Evolutionary conservation across 176 grass and related monocot species (phyloP).

Genomic region (Aegilops sharonensis): DNA sequence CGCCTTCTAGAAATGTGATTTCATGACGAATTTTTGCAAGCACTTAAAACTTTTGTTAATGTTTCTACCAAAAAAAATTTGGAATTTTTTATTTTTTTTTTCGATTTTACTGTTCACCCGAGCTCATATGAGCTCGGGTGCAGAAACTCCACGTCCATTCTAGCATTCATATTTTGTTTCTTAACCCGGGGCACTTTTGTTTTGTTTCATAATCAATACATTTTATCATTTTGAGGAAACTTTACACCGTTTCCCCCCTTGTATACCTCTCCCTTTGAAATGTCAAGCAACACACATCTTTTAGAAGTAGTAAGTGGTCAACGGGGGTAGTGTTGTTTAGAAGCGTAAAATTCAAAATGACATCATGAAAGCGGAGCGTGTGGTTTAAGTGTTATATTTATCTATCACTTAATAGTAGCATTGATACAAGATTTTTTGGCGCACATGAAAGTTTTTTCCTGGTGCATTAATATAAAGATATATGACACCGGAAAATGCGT

Average conservation of each 20-base stretch:
- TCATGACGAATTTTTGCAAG: no score
- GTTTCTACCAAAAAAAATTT: no score
- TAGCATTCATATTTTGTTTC: background rate
- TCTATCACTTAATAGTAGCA: background rate
- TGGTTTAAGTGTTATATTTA: background rate
- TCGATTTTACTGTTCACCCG: no score
- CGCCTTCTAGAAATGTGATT: no score
- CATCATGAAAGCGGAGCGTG: background rate
- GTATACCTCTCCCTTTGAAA: background rate
- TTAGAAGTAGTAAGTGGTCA: background rate
- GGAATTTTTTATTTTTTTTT: no score
- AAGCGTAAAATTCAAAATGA: background rate
- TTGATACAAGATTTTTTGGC: background rate
- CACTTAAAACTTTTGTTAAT: no score
- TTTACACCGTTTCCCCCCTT: no score
- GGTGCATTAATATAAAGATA: background rate
- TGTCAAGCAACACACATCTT: background rate
- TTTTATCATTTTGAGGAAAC: background rate
- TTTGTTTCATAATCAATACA: background rate
- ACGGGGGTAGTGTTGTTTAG: background rate
- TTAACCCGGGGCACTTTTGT: background rate
- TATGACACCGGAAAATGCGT: background rate
- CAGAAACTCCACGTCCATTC: background rate
- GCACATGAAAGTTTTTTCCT: background rate
- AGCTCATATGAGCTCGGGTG: no score